These are phyloP conservation scores for Chromera velia DNA, from an alignment of 73 alveolate genomes.

Conservation along the genomic window DNA sequence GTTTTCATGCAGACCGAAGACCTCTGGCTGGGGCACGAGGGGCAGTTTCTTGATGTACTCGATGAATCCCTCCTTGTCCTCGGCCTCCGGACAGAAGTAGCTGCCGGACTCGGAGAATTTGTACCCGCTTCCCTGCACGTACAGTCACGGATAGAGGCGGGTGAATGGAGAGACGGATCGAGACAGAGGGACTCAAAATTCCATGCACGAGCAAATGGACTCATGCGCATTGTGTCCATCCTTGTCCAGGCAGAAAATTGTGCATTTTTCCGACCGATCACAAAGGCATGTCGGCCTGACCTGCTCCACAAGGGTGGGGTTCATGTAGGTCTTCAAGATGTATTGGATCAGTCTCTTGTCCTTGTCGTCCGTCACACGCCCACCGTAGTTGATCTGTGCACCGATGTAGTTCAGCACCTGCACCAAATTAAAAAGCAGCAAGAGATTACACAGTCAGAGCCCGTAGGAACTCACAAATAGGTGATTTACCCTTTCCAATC, in stretches of 20 bases:
- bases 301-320: conserved; percentile 81
- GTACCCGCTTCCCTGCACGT: conserved; percentile 29
- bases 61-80: conserved; percentile 87
- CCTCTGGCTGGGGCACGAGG: conserved; percentile 96
- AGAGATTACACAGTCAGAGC: too few relatives aligned
- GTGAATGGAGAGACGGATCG: too few relatives aligned
- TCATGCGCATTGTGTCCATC: too few relatives aligned
- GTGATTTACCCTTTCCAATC: too few relatives aligned
- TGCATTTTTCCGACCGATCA: too few relatives aligned
- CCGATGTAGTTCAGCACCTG: conserved; percentile 93
- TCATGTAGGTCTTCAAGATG: conserved; percentile 83
- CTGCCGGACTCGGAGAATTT: conserved; percentile 86
- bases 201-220: too few relatives aligned
- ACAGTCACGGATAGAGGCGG: background rate
- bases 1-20: conserved; percentile 97
- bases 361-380: conserved; percentile 99
- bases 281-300: too few relatives aligned
- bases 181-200: too few relatives aligned
- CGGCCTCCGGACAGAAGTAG: conserved; percentile 87
- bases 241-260: too few relatives aligned
- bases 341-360: conserved; percentile 62
- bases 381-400: conserved; percentile 99
- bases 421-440: too few relatives aligned
- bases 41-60: conserved; percentile 92
- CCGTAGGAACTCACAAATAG: too few relatives aligned